Conservation (phyloP, 2,329 filamentous ascomycete species). For the Hypoxylon sp. region DNA sequence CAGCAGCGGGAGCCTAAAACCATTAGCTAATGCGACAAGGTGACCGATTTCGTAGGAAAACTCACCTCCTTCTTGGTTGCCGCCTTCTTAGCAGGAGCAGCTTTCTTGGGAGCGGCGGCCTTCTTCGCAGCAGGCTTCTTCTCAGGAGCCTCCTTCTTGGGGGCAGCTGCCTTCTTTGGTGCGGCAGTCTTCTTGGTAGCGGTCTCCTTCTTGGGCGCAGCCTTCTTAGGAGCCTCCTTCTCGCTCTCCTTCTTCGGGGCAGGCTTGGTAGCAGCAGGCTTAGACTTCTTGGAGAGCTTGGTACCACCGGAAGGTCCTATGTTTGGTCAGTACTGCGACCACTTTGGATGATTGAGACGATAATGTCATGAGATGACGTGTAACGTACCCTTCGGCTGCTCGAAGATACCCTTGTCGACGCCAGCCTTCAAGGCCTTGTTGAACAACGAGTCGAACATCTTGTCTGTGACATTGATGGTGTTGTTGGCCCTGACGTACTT, state of each 20-base stretch:
- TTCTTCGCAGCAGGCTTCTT: conserved; percentile 85
- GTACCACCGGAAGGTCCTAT: conserved; percentile 87
- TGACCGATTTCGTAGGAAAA: conserved; percentile 21
- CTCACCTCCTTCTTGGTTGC: conserved; percentile 56
- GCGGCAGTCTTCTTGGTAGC: conserved; percentile 54
- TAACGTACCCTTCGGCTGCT: conserved; percentile 85
- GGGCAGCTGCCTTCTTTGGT: conserved; percentile 60
- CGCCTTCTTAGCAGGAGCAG: conserved; percentile 62
- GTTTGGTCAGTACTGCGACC: conserved; percentile 42
- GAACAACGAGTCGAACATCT: conserved; percentile 75
- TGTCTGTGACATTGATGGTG: conserved; percentile 57
- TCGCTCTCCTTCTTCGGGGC: conserved; percentile 56
- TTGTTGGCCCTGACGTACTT: conserved; percentile 65
- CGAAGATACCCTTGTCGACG: conserved; percentile 88
- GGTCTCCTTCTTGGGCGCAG: conserved; percentile 62
- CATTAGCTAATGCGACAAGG: conserved; percentile 35
- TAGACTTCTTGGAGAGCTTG: conserved; percentile 84
- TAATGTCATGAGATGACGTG: neutral
- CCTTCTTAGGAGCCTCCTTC: conserved; percentile 58
- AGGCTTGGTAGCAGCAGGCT: conserved; percentile 57
- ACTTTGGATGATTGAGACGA: neutral
- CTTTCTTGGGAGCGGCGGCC: conserved; percentile 60
- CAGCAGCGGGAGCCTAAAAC: conserved; percentile 65
- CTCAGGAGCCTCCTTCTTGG: conserved; percentile 62
- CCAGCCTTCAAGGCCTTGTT: conserved; percentile 80